Base-by-base conservation (phyloP, 2,329 filamentous ascomycete genomes). In the Pseudofabraea citricarpa region DNA sequence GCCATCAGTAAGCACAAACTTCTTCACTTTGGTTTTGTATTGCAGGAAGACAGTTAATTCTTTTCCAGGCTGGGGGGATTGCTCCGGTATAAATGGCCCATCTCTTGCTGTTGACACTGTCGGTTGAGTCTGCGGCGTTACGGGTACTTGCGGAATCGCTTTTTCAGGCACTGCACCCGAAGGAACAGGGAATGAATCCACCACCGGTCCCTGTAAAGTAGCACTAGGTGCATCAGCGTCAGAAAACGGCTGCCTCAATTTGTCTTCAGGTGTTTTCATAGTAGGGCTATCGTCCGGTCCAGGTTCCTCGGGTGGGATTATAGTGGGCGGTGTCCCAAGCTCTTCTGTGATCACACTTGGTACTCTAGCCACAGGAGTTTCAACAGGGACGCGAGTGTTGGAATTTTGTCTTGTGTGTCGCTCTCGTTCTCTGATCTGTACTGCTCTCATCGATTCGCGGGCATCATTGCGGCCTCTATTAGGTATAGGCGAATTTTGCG, bases 1-100 rank as follows among this genome's bases (percentile, higher is more conserved):
- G 1, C 91, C 91, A 61, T 94, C 90, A 1, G 87, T 71, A 24
- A 97, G 76, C 13, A 95, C 81, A 61, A 94, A 94, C 63, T 97
- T 97, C 68, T 96, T 97, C 55, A 97, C 90, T 62, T 93, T 93
- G 56, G 86, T 93, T 63, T 94, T 95, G 69, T 97, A 96, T 65
- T 97, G 91, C 48, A 97, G 66, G 63, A 97, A 98, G 29, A 98
- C 70, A 0, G 91, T 97, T 40, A 98, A 73, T 54, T 96, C 90
- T 61, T 95, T 95, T 7, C 83, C 84, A 6, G 82, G 68, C 6
- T 72, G 83, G 7, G 88, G 89, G 0, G 85, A 86, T 40, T 74
- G 72, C 32, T 84, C 82, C 18, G 79, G 71, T 22, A 68, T 64
- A 50, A 79, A 80, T 32, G 74, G 74, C 40, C 73, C 35, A 22